phyloP scores from a whole-genome alignment of 805 yeast genomes.

The Wickerhamomyces alni region DNA sequence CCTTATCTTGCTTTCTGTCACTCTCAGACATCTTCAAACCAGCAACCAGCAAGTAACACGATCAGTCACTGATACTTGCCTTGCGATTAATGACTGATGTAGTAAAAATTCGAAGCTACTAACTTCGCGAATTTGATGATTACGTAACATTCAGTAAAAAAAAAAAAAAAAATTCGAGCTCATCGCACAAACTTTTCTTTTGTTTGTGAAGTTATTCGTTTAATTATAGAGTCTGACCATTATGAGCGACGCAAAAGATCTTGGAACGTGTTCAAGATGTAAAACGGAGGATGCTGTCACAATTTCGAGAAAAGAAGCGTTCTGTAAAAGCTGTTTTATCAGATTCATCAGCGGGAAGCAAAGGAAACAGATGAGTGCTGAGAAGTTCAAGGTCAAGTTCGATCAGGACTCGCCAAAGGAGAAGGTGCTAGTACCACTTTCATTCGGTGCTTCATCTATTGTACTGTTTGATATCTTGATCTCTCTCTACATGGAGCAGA shows the following conservation, averaged over 20 bases:
- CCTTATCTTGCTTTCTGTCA: conserved; percentile 13
- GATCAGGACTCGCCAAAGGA: conserved; percentile 37
- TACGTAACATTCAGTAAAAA: no score
- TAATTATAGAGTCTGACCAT: background rate
- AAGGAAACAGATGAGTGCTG: conserved; percentile 66
- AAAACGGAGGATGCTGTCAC: conserved; percentile 35
- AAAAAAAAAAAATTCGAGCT: background rate
- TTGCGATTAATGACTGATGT: no score
- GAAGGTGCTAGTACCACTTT: conserved; percentile 52
- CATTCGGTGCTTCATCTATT: conserved; percentile 63
- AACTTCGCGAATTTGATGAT: background rate
- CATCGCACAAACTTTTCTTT: background rate
- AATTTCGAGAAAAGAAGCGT: conserved; percentile 54
- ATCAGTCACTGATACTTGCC: no score
- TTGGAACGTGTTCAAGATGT: conserved; percentile 35
- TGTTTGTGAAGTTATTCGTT: no score
- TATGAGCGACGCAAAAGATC: background rate
- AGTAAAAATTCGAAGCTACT: background rate
- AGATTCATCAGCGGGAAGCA: conserved; percentile 75
- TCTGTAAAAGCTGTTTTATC: conserved; percentile 63
- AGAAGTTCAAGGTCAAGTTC: conserved; percentile 67
- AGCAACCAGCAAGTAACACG: no score
- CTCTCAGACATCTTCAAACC: conserved; percentile 1
- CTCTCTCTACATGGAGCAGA: conserved; percentile 58
- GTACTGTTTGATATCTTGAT: conserved; percentile 63